Evolutionary conservation across 805 yeast species (phyloP).

Genomic region (Candida khao-thaluensis): DNA sequence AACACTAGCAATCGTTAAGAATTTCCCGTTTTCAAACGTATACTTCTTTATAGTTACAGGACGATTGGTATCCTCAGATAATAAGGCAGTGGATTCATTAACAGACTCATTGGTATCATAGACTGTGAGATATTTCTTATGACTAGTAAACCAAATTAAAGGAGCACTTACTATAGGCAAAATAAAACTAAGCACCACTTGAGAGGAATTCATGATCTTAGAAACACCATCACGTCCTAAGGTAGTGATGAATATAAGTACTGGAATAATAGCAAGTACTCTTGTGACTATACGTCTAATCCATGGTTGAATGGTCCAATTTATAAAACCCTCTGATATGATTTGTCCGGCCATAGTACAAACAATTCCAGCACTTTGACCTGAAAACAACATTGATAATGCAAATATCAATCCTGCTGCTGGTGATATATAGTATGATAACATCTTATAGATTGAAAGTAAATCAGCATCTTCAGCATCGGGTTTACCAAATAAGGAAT

Average conservation of each 20-base stretch:
- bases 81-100: slow-evolving; percentile 17
- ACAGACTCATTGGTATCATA: slow-evolving; percentile 17
- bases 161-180: slow-evolving; percentile 47
- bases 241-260: slow-evolving; percentile 33
- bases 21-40: slow-evolving; percentile 40
- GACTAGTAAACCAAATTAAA: slow-evolving; percentile 43
- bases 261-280: slow-evolving; percentile 43
- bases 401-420: slow-evolving; percentile 47
- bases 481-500: slow-evolving; percentile 41
- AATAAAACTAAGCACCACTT: slow-evolving; percentile 44
- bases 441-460: slow-evolving; percentile 44
- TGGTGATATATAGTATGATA: slow-evolving; percentile 43
- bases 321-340: slow-evolving; percentile 45
- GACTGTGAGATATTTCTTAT: slow-evolving; percentile 40
- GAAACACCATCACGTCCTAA: slow-evolving; percentile 46
- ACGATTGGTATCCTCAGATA: slow-evolving; percentile 10
- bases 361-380: slow-evolving; percentile 49
- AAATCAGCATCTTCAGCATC: slow-evolving; percentile 48
- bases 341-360: slow-evolving; percentile 52
- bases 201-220: slow-evolving; percentile 45
- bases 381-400: slow-evolving; percentile 45
- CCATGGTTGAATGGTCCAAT: slow-evolving; percentile 46
- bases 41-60: slow-evolving; percentile 21
- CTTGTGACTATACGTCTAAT: slow-evolving; percentile 41
- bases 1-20: slow-evolving; percentile 32